Evolutionary conservation across 805 yeast genomes (phyloP).

Genomic region (Lachancea lanzarotensis): DNA sequence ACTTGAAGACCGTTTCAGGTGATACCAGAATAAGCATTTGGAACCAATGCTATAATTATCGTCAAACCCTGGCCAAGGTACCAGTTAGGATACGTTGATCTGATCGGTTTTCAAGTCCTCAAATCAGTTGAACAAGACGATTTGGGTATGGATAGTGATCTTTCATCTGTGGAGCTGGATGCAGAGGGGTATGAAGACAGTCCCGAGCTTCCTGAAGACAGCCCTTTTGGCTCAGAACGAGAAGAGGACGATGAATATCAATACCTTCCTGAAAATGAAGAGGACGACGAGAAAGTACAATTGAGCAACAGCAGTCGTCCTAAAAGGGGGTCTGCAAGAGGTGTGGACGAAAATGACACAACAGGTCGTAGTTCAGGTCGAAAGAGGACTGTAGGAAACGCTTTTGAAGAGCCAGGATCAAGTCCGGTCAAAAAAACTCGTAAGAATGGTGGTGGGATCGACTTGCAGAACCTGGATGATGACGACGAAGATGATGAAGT

Average conservation of each 20-base stretch:
- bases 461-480: slow-evolving; percentile 5
- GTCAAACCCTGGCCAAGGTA: too few relatives aligned
- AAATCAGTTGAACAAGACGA: not conserved
- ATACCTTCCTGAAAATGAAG: slow-evolving; percentile 12
- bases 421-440: slow-evolving; percentile 4
- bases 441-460: slow-evolving; percentile 5
- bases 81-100: too few relatives aligned
- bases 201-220: slow-evolving; percentile 13
- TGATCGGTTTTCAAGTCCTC: too few relatives aligned
- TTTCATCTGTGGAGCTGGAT: slow-evolving; percentile 15
- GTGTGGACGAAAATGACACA: not conserved
- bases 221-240: slow-evolving; percentile 8
- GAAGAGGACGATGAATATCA: slow-evolving; percentile 11
- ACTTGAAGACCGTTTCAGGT: too few relatives aligned
- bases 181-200: slow-evolving; percentile 14
- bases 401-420: slow-evolving; percentile 3
- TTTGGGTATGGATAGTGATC: slow-evolving; percentile 15
- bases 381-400: not conserved
- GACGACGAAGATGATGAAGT: slow-evolving; percentile 19
- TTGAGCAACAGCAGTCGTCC: slow-evolving; percentile 2
- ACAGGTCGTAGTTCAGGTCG: not conserved
- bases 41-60: too few relatives aligned
- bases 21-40: too few relatives aligned
- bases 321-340: not conserved
- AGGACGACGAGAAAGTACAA: slow-evolving; percentile 13